Base-by-base conservation (phyloP, 2,329 filamentous ascomycete species). In the Corynespora cassiicola region DNA sequence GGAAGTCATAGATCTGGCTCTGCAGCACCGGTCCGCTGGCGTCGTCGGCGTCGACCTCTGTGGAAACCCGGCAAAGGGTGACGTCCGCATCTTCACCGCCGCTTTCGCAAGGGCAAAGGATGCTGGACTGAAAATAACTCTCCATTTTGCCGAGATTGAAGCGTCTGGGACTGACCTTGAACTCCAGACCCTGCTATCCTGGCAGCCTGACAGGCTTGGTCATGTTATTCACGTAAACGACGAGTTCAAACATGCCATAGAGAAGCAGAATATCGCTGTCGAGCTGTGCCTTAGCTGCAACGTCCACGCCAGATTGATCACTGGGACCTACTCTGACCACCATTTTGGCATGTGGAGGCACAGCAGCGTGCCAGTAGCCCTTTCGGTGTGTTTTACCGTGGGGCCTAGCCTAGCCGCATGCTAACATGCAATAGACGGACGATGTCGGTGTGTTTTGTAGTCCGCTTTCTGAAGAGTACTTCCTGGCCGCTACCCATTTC, bases 211-310 rank as follows among this genome's bases (percentile, higher is more conserved):
- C 42, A 73, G 89, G 6, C 69, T 95, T 7, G 88, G 88, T 0
- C 89, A 94, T 69, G 87, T 90, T 7, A 90, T 92, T 36, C 82
- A 89, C 62, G 84, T 90, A 2, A 78, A 82, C 1, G 77, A 83
- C 1, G 67, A 69, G 17, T 70, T 85, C n/a, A 83, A 79, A 58
- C 58, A 66, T 28, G 75, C 80, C 51, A 87, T 85, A 42, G 65
- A 70, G 8, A 54, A 63, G 29, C 71, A 74, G 9, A 74, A 74
- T 1, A 61, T 91, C 18, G 87, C 85, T 2, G 65, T 94, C 9
- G 88, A 94, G 67, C 62, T 94, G 23, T 94, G 88, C 45, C 70
- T 94, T 45, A 89, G 84, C 50, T 92, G 88, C 66, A 94, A 94
- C 55, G 87, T 94, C 2, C 81, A 85, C 50, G 86, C 86, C 2